Conservation (phyloP, 371 early-diverging fungal genomes). For the Mortierella sp. region DNA sequence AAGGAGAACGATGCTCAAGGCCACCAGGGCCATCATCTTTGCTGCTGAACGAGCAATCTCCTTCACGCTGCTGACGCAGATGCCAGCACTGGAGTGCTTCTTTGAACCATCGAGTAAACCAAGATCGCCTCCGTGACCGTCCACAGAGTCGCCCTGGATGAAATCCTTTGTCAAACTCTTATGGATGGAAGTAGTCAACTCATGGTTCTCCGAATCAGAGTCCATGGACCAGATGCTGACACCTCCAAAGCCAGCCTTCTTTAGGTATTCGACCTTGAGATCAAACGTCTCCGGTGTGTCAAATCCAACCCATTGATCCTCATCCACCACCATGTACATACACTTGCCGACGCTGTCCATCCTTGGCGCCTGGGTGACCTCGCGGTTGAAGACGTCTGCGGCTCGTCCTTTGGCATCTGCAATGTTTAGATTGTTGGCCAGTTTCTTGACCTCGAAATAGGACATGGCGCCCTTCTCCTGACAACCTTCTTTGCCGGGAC, state of each 20-base stretch:
- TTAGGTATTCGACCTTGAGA: conserved; percentile 39
- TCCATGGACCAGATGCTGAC: conserved; percentile 56
- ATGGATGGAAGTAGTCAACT: conserved; percentile 40
- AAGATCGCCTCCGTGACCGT: background rate
- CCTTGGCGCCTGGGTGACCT: conserved; percentile 32
- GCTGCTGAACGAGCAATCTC: conserved; percentile 9
- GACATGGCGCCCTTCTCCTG: conserved; percentile 54
- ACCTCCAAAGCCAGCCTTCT: conserved; percentile 44
- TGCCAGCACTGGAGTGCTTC: background rate
- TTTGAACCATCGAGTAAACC: background rate
- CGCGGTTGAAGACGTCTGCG: conserved; percentile 26
- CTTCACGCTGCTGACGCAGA: background rate
- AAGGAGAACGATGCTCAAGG: conserved; percentile 23
- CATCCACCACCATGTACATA: conserved; percentile 53
- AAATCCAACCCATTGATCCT: conserved; percentile 47
- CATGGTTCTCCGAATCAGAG: conserved; percentile 43
- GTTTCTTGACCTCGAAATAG: conserved; percentile 38
- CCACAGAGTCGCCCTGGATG: conserved; percentile 8
- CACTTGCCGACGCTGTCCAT: conserved; percentile 42
- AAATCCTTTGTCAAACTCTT: conserved; percentile 20
- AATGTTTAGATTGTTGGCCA: conserved; percentile 28
- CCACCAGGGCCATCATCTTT: conserved; percentile 24
- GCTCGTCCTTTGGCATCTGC: conserved; percentile 15
- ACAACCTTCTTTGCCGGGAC: conserved; percentile 42
- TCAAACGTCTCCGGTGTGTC: conserved; percentile 45